These are phyloP conservation scores for Aquanectria penicillioides DNA, from an alignment of 2,329 filamentous ascomycete genomes.

Conservation along the genomic window DNA sequence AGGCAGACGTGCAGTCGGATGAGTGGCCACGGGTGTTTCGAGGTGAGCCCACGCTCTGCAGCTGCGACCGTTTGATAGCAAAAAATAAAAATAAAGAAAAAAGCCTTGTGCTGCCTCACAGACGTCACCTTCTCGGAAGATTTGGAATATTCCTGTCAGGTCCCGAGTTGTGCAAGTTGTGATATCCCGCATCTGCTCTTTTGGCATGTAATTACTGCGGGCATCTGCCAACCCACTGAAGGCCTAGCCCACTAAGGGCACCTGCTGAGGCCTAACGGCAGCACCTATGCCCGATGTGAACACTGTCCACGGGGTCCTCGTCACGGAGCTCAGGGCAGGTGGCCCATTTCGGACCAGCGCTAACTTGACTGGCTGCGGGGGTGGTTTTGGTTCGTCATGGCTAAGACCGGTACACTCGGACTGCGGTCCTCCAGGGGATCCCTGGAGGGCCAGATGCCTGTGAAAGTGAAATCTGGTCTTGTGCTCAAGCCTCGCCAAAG, in stretches of 20 bases:
- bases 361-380: constrained; percentile 5
- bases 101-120: no score
- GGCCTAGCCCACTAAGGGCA: not conserved
- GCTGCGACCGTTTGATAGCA: no score
- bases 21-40: no score
- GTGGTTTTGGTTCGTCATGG: constrained; percentile 15
- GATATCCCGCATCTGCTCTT: not conserved
- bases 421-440: constrained; percentile 12
- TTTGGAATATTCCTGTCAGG: not conserved
- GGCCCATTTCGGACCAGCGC: constrained; percentile 1
- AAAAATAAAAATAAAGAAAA: no score
- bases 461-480: constrained; percentile 28
- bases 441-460: not conserved
- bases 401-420: constrained; percentile 4
- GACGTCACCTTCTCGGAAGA: not conserved
- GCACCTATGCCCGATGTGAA: not conserved
- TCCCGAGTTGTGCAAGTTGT: constrained; percentile 1
- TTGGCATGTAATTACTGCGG: not conserved
- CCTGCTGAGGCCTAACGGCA: no score
- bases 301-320: constrained; percentile 1
- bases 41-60: no score
- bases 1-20: no score
- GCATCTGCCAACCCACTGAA: not conserved
- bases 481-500: constrained; percentile 6
- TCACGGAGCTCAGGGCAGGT: constrained; percentile 7